Base-by-base conservation (phyloP, 2,329 filamentous ascomycete genomes). In the Neonectria punicea region DNA sequence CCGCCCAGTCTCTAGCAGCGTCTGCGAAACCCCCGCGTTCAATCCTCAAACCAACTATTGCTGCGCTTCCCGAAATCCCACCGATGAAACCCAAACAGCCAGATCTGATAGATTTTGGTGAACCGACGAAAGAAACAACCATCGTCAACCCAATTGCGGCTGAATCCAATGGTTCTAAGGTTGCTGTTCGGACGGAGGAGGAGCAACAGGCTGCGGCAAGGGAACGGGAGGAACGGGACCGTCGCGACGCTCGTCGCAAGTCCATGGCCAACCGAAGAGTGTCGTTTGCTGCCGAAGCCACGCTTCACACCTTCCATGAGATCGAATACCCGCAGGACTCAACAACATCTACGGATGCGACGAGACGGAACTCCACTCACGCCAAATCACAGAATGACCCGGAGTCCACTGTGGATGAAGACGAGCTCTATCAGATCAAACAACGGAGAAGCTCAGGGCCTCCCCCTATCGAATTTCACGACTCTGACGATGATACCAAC, bases 261-360 rank as follows among this genome's bases (percentile, higher is more conserved):
- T 98, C 94, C 18, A 86, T 97, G 62, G 94, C 95, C 53, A 97
- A 96, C 77, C 90, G 96, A 74, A 90, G 96, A 75, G 96, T 99
- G 36, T 98, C 95, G 0, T 99, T 99, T 79, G 96, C 96, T 5
- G 96, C 96, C 1, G 96, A 99, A 80, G 96, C 96, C 13, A 99
- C 96, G 4, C 85, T 99, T 39, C 96, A 99, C 77, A 99, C 96
- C 0, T 98, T 97, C 86, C 94, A 98, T 75, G 94, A 96, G 61
- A 89, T 98, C 49, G 95, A 98, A 75, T 92, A 94, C 67, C 87
- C 90, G 76, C 93, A 94, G 75, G 94, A 98, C 76, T 93, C 93
- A 20, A 97, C 94, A 1, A 92, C 91, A 8, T 92, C 92, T 0
- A 92, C 90, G 1, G 92, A 95, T 68, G 89, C 90, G 11, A 93